These are phyloP conservation scores for Colletotrichum coccodes DNA, from an alignment of 2,329 filamentous ascomycete species.

Conservation along the genomic window DNA sequence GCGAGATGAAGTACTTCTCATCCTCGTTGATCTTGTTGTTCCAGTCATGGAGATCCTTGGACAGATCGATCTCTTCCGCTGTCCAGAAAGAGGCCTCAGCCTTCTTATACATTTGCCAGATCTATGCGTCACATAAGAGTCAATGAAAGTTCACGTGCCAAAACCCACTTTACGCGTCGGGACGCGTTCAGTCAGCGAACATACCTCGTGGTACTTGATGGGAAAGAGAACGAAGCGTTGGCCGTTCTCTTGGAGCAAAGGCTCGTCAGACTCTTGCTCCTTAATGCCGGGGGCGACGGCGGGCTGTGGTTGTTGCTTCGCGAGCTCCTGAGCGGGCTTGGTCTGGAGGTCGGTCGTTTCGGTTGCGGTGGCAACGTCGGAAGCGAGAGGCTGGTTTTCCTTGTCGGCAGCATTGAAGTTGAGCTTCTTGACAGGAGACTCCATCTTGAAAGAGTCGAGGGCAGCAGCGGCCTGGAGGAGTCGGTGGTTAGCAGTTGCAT, in stretches of 20 bases:
- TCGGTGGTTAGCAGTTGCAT: constrained; percentile 43
- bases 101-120: constrained; percentile 99
- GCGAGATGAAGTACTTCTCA: constrained; percentile 97
- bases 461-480: constrained; percentile 79
- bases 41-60: constrained; percentile 99
- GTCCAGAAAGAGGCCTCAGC: constrained; percentile 99
- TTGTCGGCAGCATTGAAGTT: constrained; percentile 80
- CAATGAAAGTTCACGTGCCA: constrained; percentile 45
- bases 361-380: constrained; percentile 61
- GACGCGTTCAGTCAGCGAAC: constrained; percentile 57
- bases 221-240: constrained; percentile 98
- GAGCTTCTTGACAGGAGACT: constrained; percentile 91
- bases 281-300: constrained; percentile 64
- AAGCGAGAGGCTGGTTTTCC: constrained; percentile 75
- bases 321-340: constrained; percentile 63
- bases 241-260: constrained; percentile 93
- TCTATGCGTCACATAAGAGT: constrained; percentile 64
- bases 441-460: constrained; percentile 91
- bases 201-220: constrained; percentile 98
- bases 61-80: constrained; percentile 98
- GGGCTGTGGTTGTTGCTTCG: constrained; percentile 54
- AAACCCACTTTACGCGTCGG: constrained; percentile 75
- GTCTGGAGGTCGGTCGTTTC: constrained; percentile 70
- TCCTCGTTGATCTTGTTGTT: constrained; percentile 97
- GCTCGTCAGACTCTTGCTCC: constrained; percentile 82